Base-by-base conservation (phyloP, 2,329 filamentous ascomycete species). In the Zalaria sp. region DNA sequence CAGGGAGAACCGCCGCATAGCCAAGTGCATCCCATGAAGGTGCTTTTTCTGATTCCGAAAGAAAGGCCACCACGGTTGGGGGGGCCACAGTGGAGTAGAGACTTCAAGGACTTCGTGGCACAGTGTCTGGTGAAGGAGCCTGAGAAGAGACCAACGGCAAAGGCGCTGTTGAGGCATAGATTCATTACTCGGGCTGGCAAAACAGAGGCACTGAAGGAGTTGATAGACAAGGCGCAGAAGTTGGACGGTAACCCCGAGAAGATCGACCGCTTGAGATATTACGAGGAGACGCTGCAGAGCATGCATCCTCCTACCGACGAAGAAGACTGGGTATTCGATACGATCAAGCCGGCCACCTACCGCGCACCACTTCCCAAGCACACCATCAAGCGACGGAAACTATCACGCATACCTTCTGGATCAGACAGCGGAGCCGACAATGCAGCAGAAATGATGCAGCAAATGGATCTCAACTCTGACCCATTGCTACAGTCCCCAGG, bases 311-410 rank as follows among this genome's bases (percentile, higher is more conserved):
- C 69, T 49, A 69, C 75, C 32, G 80, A 87, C 4, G 71, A 83
- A 10, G 86, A 94, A 48, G 88, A 84, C 49, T 96, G 89, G 89
- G 81, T 93, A 2, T 96, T 96, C 57, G 89, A 95, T 55, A 96
- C 89, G 0, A 79, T 96, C 56, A 91, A 84, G 60, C 73, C 75
- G 7, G 61, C 69, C 5, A 85, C 83, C 0, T 61, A 67, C 46
- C 71, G 67, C 3, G 69, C 75, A 3, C 44, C 50, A 25, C 50
- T 53, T 3, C 53, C 44, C 25, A 74, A 66, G 44, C 67, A 74
- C 51, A 76, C 72, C 4, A 57, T 59, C 46, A 71, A 64, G 52
- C 63, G 64, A 43, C 60, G 66, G 45, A 73, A 68, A 49, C 54
- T 66, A 29, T 61, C 66, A 25, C 59, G 66, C 26, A 63, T 69